Base-by-base conservation (phyloP, 345 rosid genomes). In the Trapa incisa region DNA sequence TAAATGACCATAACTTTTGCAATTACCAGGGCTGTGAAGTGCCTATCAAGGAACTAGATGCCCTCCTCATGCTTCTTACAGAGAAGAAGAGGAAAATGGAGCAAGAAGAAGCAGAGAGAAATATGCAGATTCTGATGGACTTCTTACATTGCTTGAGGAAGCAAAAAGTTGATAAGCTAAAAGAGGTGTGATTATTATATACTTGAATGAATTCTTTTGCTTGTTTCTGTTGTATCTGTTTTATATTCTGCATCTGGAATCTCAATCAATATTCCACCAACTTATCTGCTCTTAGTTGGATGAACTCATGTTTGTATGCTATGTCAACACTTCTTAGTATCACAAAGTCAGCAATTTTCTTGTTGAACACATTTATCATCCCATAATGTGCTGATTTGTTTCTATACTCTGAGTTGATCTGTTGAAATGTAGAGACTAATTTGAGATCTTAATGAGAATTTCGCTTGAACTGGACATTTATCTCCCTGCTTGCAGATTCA, bases 51-150 rank as follows among this genome's bases (percentile, higher is more conserved):
- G 99, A 91, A 72, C 76, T 94, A 71, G 99, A 87, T 66, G 78
- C 50, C 78, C 96, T 94, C 56, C 77, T 89, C 74, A 48, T 82
- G 22, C 76, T 91, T 70, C 96, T 94, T 48, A 78, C 86, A 17
- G 97, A 91, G 82, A 94, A 77, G 84, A 91, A 89, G 83, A 87
- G 90, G 39, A 94, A 94, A 80, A 86, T 87, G 91, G 97, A 94
- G 71, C 96, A 91, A 77, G 99, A 94, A 82, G 97, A 89, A 80
- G 87, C 96, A 60, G 99, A 91, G 83, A 87, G 96, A 78, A 91
- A 89, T 81, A 94, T 89, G 99, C 96, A 94, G 82, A 87, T 94
- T 78, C 80, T 94, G 48, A 69, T 94, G 69, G 95, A 91, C 75
- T 94, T 94, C 82, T 79, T 94, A 81, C 86, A 84, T 62, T 84